Percentiles rank a stretch among this genome's conserved stretches.
These are phyloP conservation scores for Nemania serpens DNA, from an alignment of 2,329 filamentous ascomycete genomes.

Conservation along the genomic window DNA sequence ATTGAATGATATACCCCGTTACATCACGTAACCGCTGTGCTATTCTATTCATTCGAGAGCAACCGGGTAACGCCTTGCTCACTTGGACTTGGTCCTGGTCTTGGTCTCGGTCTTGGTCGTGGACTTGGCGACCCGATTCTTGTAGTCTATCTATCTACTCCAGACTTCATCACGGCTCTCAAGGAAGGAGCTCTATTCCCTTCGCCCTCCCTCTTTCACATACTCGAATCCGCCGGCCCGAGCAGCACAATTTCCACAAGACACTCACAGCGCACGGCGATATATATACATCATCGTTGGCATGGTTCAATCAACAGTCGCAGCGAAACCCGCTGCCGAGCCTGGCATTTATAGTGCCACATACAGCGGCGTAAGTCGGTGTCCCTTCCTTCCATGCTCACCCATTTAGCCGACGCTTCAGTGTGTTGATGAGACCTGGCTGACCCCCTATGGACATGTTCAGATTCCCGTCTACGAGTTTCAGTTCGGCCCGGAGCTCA, in stretches of 20 bases:
- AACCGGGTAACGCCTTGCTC: not conserved
- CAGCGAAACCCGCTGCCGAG: constrained; percentile 45
- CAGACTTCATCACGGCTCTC: no score
- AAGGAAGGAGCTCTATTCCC: no score
- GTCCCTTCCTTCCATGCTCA: not conserved
- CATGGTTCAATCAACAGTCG: constrained; percentile 26
- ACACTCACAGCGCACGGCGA: not conserved
- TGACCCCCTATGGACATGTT: constrained; percentile 9
- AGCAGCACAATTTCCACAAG: no score
- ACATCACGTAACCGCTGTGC: not conserved
- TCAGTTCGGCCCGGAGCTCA: constrained; percentile 77
- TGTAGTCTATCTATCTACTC: no score
- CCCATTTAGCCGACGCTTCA: not conserved
- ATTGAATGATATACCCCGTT: constrained; percentile 8
- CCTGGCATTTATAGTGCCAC: constrained; percentile 69
- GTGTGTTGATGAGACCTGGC: not conserved
- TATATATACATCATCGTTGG: not conserved
- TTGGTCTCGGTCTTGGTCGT: no score
- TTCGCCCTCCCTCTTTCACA: no score
- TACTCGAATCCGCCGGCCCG: no score
- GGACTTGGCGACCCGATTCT: no score
- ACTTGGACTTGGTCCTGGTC: not conserved
- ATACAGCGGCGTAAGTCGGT: constrained; percentile 66
- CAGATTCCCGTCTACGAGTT: constrained; percentile 95
- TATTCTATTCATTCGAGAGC: not conserved